phyloP scores from a whole-genome alignment of 2,329 filamentous ascomycete species.

The Alternaria longipes region DNA sequence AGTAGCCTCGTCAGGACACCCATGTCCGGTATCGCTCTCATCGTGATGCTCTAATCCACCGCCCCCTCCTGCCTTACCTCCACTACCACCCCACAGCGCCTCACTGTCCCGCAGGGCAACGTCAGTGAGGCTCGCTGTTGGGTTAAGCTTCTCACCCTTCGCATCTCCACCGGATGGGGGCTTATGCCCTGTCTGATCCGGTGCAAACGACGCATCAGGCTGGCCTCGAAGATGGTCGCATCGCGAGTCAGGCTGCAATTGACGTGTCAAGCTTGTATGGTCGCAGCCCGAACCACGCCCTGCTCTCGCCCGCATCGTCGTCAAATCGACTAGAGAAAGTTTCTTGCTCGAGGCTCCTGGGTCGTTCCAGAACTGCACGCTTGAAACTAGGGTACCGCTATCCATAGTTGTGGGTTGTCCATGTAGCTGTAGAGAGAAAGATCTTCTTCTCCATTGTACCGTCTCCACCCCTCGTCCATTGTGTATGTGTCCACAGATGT shows the following conservation, averaged over 20 bases:
- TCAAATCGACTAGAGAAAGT: conserved; percentile 70
- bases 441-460: conserved; percentile 66
- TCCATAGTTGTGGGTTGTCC: conserved; percentile 4
- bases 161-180: conserved; percentile 32
- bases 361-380: conserved; percentile 65
- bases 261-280: conserved; percentile 37
- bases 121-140: conserved; percentile 32
- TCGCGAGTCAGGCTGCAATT: conserved; percentile 27
- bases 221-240: conserved; percentile 25
- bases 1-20: conserved; percentile 32
- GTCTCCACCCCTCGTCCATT: conserved; percentile 70
- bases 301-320: conserved; percentile 48
- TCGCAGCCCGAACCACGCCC: conserved; percentile 45
- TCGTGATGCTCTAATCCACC: conserved; percentile 26
- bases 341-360: conserved; percentile 67
- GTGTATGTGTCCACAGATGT: conserved; percentile 78
- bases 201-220: conserved; percentile 21
- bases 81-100: conserved; percentile 27
- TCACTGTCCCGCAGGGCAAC: conserved; percentile 32
- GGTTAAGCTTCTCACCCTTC: conserved; percentile 28
- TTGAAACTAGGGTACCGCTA: conserved; percentile 55
- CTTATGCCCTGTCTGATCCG: conserved; percentile 11
- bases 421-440: neutral
- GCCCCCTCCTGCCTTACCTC: conserved; percentile 14
- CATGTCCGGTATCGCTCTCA: conserved; percentile 31